Evolutionary conservation across 2,329 filamentous ascomycete species (phyloP).

Genomic region (Achaetomium macrosporum): DNA sequence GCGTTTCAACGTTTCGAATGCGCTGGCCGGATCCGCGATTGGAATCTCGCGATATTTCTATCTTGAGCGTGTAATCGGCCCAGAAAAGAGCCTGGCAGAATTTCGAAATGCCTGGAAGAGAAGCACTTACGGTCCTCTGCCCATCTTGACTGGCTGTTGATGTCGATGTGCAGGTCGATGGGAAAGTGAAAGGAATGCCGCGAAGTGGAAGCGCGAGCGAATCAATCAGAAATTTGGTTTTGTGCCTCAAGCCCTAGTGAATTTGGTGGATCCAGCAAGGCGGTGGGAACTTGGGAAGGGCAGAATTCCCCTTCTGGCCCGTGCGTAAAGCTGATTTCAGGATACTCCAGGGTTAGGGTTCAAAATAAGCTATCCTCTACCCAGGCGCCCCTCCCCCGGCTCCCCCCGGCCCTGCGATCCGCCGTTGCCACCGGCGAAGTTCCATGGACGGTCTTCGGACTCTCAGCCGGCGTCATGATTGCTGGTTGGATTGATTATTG

Average conservation of each 20-base stretch:
- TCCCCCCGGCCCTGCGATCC: too few relatives aligned
- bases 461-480: too few relatives aligned
- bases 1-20: conserved; percentile 3
- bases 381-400: too few relatives aligned
- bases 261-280: conserved; percentile 17
- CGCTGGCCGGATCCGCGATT: neutral
- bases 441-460: too few relatives aligned
- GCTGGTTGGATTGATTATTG: too few relatives aligned
- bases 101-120: neutral
- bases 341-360: conserved; percentile 14
- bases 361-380: neutral
- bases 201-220: conserved; percentile 20
- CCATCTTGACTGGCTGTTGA: conserved; percentile 38
- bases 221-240: conserved; percentile 23
- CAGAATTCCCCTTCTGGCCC: conserved; percentile 10
- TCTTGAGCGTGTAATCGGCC: neutral
- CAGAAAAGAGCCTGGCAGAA: neutral
- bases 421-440: too few relatives aligned
- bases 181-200: conserved; percentile 25
- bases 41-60: neutral
- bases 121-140: conserved; percentile 48
- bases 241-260: conserved; percentile 27
- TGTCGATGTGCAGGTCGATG: conserved; percentile 30
- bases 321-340: neutral
- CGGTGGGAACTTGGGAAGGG: conserved; percentile 15